These are phyloP conservation scores for Entomortierella beljakovae DNA, from an alignment of 192 early-diverging fungal genomes.

Conservation along the genomic window DNA sequence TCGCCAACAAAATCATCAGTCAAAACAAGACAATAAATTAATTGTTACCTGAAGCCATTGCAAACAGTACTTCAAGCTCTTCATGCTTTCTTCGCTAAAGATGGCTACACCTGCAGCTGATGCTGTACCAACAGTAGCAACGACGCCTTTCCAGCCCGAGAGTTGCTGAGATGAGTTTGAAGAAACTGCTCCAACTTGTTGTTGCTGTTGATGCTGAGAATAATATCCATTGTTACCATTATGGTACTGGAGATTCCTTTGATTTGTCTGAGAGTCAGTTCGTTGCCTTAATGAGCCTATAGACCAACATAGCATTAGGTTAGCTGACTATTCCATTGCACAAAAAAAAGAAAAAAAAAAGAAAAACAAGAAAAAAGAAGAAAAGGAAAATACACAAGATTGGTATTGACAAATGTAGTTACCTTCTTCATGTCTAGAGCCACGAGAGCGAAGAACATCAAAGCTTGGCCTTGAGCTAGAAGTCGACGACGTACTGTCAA, in stretches of 20 bases:
- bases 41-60: slow-evolving; percentile 78
- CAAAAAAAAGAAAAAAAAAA: too few species aligned
- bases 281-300: slow-evolving; percentile 38
- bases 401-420: too few species aligned
- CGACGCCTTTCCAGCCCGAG: slow-evolving; percentile 71
- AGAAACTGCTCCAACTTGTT: slow-evolving; percentile 11
- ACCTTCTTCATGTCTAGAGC: slow-evolving; percentile 43
- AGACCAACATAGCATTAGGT: too few species aligned
- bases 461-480: slow-evolving; percentile 45
- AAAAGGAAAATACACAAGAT: too few species aligned
- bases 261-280: slow-evolving; percentile 47
- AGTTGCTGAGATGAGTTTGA: slow-evolving; percentile 36
- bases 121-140: slow-evolving; percentile 73
- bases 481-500: slow-evolving; percentile 41
- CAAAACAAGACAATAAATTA: background rate
- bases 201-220: slow-evolving; percentile 44
- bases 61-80: slow-evolving; percentile 89
- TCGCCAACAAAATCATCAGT: background rate
- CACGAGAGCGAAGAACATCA: slow-evolving; percentile 42
- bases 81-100: slow-evolving; percentile 90
- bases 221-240: slow-evolving; percentile 31
- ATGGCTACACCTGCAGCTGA: slow-evolving; percentile 79
- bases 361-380: background rate
- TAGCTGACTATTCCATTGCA: too few species aligned
- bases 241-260: slow-evolving; percentile 31